phyloP scores from a whole-genome alignment of 2,329 filamentous ascomycete genomes.

The Diaporthe australafricana region DNA sequence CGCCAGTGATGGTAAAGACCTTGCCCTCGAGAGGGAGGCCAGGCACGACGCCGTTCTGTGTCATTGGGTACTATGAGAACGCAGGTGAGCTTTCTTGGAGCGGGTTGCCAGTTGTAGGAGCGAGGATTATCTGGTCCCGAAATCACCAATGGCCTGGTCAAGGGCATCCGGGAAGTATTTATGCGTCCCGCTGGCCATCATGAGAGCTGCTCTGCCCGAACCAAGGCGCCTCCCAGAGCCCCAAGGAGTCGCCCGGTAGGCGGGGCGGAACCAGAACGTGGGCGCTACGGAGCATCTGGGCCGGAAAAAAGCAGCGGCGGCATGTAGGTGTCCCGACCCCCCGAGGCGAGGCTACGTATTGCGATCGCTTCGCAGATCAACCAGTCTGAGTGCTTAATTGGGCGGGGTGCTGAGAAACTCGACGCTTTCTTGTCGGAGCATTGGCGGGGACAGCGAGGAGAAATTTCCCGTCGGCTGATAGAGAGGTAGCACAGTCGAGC shows the following conservation, averaged over 20 bases:
- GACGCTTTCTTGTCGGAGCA: background rate
- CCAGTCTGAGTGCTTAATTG: background rate
- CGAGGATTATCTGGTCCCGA: background rate
- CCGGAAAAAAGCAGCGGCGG: background rate
- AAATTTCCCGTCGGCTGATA: slow-evolving; percentile 14
- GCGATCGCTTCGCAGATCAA: slow-evolving; percentile 3
- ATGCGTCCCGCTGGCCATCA: background rate
- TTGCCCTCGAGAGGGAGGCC: slow-evolving; percentile 32
- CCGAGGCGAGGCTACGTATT: slow-evolving; percentile 1
- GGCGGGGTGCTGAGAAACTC: slow-evolving; percentile 9
- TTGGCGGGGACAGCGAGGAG: slow-evolving; percentile 4
- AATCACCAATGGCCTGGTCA: too few relatives aligned
- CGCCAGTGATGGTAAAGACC: slow-evolving; percentile 38
- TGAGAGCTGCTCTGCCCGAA: background rate
- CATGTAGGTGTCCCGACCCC: background rate
- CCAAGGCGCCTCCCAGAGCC: background rate
- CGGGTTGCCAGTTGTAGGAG: background rate
- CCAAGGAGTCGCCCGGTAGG: slow-evolving; percentile 4
- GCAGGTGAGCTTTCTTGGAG: too few relatives aligned
- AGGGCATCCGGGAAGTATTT: background rate
- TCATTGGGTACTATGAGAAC: background rate
- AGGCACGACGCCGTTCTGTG: slow-evolving; percentile 5
- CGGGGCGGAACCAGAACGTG: background rate
- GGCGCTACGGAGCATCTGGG: background rate
- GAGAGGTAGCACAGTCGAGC: background rate